phyloP scores from a whole-genome alignment of 257 asterid species.

The Schizonepeta tenuifolia region DNA sequence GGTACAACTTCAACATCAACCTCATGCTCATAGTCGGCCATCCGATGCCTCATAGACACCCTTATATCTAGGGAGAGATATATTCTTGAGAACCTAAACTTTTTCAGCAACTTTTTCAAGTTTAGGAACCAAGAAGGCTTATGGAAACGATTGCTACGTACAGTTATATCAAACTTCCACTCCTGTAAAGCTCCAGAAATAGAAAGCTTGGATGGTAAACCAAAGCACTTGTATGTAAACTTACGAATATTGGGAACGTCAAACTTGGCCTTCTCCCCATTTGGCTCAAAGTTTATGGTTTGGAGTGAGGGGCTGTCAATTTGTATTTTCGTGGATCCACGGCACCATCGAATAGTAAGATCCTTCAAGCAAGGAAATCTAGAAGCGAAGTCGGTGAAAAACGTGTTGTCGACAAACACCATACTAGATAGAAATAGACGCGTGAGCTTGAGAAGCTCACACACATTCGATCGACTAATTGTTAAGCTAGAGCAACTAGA shows the following conservation, averaged over 20 bases:
- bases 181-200: neutral
- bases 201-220: neutral
- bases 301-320: neutral
- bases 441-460: neutral
- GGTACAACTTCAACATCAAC: neutral
- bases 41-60: neutral
- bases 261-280: neutral
- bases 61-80: neutral
- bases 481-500: too few relatives aligned
- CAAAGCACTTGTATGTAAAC: too few relatives aligned
- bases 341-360: neutral
- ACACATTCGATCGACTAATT: too few relatives aligned
- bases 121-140: neutral
- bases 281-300: neutral
- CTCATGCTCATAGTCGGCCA: neutral
- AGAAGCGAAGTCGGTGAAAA: neutral
- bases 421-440: neutral
- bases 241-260: neutral
- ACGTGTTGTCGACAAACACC: neutral
- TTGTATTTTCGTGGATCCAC: neutral
- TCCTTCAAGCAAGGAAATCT: constrained; percentile 13
- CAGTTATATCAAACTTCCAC: neutral
- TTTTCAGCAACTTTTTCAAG: neutral
- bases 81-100: neutral
- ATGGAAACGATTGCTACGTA: too few relatives aligned